Evolutionary conservation across 345 rosid species (phyloP).

Genomic region (Xanthoceras sorbifolium): DNA sequence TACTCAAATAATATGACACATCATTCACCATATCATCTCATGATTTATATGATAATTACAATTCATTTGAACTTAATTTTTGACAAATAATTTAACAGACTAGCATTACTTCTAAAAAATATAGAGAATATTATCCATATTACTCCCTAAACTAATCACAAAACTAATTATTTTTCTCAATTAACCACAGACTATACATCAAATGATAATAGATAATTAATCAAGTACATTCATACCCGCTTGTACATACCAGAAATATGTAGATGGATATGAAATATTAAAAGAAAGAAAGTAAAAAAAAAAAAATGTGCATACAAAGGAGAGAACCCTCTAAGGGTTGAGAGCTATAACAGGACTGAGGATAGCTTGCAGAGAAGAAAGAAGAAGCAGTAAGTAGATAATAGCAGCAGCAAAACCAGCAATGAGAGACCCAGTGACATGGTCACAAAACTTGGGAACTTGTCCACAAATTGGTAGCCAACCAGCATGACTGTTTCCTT

Average conservation of each 20-base stretch:
- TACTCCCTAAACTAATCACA: too few species aligned
- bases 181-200: neutral
- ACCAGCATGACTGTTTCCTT: slow-evolving; percentile 59
- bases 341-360: slow-evolving; percentile 37
- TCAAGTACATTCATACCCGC: neutral
- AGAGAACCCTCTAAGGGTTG: slow-evolving; percentile 22
- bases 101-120: too few species aligned
- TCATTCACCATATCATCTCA: too few species aligned
- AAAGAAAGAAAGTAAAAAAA: neutral
- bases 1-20: too few species aligned
- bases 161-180: neutral
- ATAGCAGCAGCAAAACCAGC: slow-evolving; percentile 47
- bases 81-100: too few species aligned
- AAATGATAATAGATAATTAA: neutral
- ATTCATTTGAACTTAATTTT: too few species aligned
- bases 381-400: slow-evolving; percentile 37
- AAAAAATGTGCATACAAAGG: neutral
- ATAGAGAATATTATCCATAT: too few species aligned
- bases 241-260: neutral
- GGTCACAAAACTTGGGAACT: slow-evolving; percentile 52
- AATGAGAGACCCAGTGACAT: slow-evolving; percentile 39
- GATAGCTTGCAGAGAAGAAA: slow-evolving; percentile 36
- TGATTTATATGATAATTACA: too few species aligned
- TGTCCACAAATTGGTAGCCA: slow-evolving; percentile 62
- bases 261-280: neutral